Evolutionary conservation across 352 stramenopile genomes (phyloP), one percentile per base, ranked within the genome.

Genomic region (Pythium rhizo-oryzae): DNA sequence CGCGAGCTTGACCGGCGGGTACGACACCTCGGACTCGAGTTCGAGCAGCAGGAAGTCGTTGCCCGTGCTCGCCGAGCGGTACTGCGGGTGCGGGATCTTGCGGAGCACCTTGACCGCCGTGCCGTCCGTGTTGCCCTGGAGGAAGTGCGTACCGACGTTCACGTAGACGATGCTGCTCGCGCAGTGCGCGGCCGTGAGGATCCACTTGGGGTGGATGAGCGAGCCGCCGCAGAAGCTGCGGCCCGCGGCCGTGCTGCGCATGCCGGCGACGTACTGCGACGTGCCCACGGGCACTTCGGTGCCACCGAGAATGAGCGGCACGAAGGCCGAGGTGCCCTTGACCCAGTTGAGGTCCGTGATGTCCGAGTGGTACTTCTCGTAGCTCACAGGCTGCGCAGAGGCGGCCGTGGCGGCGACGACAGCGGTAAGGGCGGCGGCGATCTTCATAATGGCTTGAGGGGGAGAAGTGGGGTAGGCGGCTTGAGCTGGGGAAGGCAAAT

Each of bases 131-230:
- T 33, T 60, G 54, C 69, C 71, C 19, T 16, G 44, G 16, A 74
- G 24, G 52, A 67, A 74, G 62, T 76, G 69, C n/a, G 67, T 71
- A 30, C 72, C 72, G 13, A 79, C 67, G 44, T 62, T 65, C 11
- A 72, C 69, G 51, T 69, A 74, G 7, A 24, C 41, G 61, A 69
- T 67, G 49, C 21, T 47, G 46, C 23, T 56, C 13, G 64, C 54
- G 64, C 72, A 79, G 62, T 79, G 72, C 23, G 64, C 72, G 21
- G 72, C 72, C 25, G 69, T 72, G 58, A 79, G 67, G 24, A 79
- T 55, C 59, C 62, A 70, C 52, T 76, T 74, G 33, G 72, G 72
- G 24, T 66, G 47, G 46, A 79, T 76, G 7, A 79, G 66, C 23
- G 62, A 74, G 57, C 72, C 72, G 30, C 72, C 72, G 52, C 72